Conservation (phyloP, 2,329 filamentous ascomycete species). For the Fusarium subtropicale region DNA sequence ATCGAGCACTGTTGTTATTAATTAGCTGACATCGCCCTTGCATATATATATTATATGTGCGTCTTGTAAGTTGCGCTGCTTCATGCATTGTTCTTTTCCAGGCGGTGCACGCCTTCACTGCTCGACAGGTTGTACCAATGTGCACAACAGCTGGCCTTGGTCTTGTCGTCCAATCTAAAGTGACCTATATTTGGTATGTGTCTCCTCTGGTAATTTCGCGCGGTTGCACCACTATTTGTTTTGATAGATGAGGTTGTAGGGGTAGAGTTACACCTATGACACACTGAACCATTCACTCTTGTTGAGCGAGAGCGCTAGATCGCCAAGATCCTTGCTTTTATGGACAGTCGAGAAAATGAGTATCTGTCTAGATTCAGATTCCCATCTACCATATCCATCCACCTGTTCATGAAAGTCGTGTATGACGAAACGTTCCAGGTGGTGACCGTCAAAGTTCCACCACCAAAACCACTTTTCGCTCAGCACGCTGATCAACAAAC, state of each 20-base stretch:
- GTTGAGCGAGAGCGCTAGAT: background rate
- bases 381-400: background rate
- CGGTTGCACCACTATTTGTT: constrained; percentile 14
- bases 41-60: constrained; percentile 5
- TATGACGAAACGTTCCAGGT: background rate
- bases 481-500: background rate
- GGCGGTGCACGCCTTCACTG: background rate
- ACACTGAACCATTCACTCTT: background rate
- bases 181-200: constrained; percentile 30
- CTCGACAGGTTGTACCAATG: constrained; percentile 5
- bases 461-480: background rate
- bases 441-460: background rate
- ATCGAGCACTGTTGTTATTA: background rate
- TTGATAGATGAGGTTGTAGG: constrained; percentile 8
- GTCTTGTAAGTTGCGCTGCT: constrained; percentile 11
- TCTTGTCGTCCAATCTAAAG: constrained; percentile 1
- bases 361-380: background rate
- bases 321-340: background rate
- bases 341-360: background rate
- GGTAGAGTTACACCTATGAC: constrained; percentile 1
- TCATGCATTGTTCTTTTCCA: constrained; percentile 7
- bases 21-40: background rate
- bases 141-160: constrained; percentile 8
- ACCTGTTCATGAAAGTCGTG: background rate
- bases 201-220: constrained; percentile 16